Percentiles rank a stretch among this genome's conserved stretches.
Evolutionary conservation across 129 eudicot species (phyloP).

Genomic region (Rutidosis leptorrhynchoides): DNA sequence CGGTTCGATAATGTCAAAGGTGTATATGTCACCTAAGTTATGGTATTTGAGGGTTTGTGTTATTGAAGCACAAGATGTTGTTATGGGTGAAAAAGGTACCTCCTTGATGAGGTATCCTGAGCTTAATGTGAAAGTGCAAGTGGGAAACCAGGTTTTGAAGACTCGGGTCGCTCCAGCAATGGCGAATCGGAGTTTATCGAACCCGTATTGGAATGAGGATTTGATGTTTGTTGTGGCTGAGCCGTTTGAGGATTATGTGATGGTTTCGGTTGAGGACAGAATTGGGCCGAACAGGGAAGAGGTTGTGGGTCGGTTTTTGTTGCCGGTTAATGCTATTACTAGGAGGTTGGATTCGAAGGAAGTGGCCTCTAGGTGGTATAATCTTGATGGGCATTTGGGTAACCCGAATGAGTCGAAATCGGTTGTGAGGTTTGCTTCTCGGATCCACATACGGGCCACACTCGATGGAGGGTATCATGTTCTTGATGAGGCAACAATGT

Average conservation of each 20-base stretch:
- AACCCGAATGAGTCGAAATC: slow-evolving; percentile 49
- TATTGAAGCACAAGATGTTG: slow-evolving; percentile 86
- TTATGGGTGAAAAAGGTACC: slow-evolving; percentile 67
- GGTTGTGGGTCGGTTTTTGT: slow-evolving; percentile 65
- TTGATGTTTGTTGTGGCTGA: slow-evolving; percentile 90
- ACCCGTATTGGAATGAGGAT: slow-evolving; percentile 92
- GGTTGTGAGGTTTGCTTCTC: slow-evolving; percentile 63
- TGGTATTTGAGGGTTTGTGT: slow-evolving; percentile 79
- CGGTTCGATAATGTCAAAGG: slow-evolving; percentile 79
- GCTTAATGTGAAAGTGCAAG: slow-evolving; percentile 80
- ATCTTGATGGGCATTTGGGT: slow-evolving; percentile 56
- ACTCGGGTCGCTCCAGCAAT: slow-evolving; percentile 63
- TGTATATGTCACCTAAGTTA: slow-evolving; percentile 84
- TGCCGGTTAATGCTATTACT: slow-evolving; percentile 54
- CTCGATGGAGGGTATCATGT: slow-evolving; percentile 97
- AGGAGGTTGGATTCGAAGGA: slow-evolving; percentile 68
- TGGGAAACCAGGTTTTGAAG: slow-evolving; percentile 85
- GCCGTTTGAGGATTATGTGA: slow-evolving; percentile 88
- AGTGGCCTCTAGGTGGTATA: slow-evolving; percentile 76
- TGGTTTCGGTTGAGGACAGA: slow-evolving; percentile 75
- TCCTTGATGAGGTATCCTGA: slow-evolving; percentile 77
- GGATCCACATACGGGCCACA: slow-evolving; percentile 71
- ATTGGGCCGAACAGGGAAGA: slow-evolving; percentile 71
- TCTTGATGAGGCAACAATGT: slow-evolving; percentile 93
- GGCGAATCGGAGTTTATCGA: slow-evolving; percentile 48